Evolutionary conservation across 495 filamentous ascomycete genomes (phyloP).

Genomic region (Staphylotrichum tortipilum): DNA sequence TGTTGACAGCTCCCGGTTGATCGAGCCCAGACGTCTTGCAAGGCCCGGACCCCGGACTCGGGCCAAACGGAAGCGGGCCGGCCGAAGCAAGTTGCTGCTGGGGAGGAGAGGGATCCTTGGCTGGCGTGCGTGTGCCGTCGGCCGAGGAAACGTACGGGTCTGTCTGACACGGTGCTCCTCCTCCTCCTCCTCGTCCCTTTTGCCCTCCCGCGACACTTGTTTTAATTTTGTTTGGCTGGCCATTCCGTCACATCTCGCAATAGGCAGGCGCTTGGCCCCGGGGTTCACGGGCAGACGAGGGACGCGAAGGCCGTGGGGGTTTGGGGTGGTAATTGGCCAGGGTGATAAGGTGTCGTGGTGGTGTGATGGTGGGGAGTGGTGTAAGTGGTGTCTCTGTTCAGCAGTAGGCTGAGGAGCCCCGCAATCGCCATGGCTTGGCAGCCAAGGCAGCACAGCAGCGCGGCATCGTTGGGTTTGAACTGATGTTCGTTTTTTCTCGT

Average conservation of each 20-base stretch:
- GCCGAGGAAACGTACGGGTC: background rate
- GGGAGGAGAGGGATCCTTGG: too few relatives aligned
- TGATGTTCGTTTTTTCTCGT: background rate
- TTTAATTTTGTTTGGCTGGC: background rate
- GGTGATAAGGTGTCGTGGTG: conserved; percentile 11
- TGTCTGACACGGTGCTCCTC: too few relatives aligned
- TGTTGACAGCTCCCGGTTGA: background rate
- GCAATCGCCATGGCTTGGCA: background rate
- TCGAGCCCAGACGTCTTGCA: background rate
- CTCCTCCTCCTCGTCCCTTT: background rate
- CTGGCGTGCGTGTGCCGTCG: background rate
- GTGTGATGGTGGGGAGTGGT: background rate
- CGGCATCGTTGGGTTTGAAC: background rate
- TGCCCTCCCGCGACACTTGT: background rate
- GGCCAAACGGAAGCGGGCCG: conserved; percentile 8
- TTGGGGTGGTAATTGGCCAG: conserved; percentile 6
- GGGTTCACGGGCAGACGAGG: too few relatives aligned
- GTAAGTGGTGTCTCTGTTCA: conserved; percentile 1
- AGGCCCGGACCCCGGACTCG: background rate
- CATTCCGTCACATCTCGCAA: conserved; percentile 18
- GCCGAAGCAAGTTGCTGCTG: background rate
- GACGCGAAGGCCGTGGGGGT: conserved; percentile 16
- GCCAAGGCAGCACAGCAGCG: conserved; percentile 4
- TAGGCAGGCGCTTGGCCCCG: background rate
- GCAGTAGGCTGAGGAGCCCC: conserved; percentile 6